Conservation (phyloP, 164 flowering plant genomes). For the Protea cynaroides region DNA sequence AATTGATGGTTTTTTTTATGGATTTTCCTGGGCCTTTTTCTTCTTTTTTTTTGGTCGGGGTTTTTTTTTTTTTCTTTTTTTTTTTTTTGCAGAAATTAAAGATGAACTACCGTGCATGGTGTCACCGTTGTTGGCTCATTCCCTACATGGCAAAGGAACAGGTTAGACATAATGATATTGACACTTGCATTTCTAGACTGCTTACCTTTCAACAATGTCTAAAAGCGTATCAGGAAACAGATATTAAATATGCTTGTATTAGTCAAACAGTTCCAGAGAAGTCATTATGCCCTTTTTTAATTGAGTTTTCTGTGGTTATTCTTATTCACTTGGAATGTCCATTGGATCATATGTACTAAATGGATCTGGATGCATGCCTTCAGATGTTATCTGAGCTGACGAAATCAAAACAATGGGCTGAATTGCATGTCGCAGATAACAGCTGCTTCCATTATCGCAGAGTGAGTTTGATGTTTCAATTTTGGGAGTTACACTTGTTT, state of each 20-base stretch:
- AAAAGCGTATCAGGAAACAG: too few species aligned
- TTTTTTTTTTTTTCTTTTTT: too few species aligned
- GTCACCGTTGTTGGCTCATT: slow-evolving; percentile 82
- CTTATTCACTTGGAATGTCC: background rate
- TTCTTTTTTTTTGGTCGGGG: too few species aligned
- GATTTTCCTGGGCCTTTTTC: too few species aligned
- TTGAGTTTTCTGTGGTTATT: background rate
- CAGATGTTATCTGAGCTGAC: slow-evolving; percentile 58
- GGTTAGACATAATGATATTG: slow-evolving; percentile 33
- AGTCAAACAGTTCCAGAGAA: slow-evolving; percentile 1
- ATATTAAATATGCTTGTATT: background rate
- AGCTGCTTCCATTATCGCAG: slow-evolving; percentile 85
- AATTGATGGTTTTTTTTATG: too few species aligned
- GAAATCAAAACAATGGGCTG: slow-evolving; percentile 69
- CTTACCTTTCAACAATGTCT: background rate
- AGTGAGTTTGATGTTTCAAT: slow-evolving; percentile 37
- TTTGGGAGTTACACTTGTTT: too few species aligned
- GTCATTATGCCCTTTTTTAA: background rate
- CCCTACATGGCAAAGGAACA: slow-evolving; percentile 65
- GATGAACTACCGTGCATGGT: slow-evolving; percentile 98
- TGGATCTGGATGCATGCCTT: slow-evolving; percentile 1
- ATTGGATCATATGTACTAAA: background rate
- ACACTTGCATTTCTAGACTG: background rate
- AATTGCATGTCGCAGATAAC: slow-evolving; percentile 77
- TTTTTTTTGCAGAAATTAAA: slow-evolving; percentile 60